Evolutionary conservation across 352 stramenopile genomes (phyloP).

Genomic region (Pythium volutum): DNA sequence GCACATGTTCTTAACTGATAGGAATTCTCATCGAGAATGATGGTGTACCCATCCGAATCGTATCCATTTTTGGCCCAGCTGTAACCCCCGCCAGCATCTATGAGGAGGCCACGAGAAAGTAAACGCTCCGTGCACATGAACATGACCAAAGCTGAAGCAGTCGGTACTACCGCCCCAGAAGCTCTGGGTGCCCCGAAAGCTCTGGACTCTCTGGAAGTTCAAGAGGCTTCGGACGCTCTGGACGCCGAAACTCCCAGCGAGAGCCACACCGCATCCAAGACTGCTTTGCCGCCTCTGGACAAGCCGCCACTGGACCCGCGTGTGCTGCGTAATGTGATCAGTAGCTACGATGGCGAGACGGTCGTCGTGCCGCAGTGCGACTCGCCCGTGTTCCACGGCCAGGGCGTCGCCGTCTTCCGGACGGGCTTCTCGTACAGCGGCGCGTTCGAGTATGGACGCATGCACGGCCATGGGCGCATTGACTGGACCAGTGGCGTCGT

Average conservation of each 20-base stretch:
- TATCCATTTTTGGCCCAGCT: neutral
- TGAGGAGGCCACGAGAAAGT: neutral
- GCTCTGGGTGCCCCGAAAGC: neutral
- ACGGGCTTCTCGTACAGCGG: slow-evolving; percentile 71
- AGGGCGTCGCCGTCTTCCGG: slow-evolving; percentile 51
- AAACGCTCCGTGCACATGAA: neutral
- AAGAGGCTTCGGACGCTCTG: neutral
- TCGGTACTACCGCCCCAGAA: neutral
- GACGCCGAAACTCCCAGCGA: neutral
- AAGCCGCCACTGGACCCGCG: slow-evolving; percentile 51
- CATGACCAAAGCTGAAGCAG: neutral
- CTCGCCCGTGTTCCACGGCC: slow-evolving; percentile 56
- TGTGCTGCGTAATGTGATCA: slow-evolving; percentile 52
- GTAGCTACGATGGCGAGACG: slow-evolving; percentile 48
- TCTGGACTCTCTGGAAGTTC: neutral
- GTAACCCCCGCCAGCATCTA: neutral
- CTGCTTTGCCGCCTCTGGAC: neutral
- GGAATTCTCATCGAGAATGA: neutral
- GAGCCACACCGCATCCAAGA: neutral
- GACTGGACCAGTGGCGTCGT: slow-evolving; percentile 54
- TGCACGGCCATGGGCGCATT: slow-evolving; percentile 73
- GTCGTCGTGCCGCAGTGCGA: slow-evolving; percentile 38
- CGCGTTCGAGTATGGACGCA: slow-evolving; percentile 54
- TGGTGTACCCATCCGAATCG: neutral
- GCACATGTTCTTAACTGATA: neutral